A percentile compares a stretch with the other conserved stretches of the same genome.
phyloP scores from a whole-genome alignment of 2,329 filamentous ascomycete species.

The Pseudogymnoascus sp. region DNA sequence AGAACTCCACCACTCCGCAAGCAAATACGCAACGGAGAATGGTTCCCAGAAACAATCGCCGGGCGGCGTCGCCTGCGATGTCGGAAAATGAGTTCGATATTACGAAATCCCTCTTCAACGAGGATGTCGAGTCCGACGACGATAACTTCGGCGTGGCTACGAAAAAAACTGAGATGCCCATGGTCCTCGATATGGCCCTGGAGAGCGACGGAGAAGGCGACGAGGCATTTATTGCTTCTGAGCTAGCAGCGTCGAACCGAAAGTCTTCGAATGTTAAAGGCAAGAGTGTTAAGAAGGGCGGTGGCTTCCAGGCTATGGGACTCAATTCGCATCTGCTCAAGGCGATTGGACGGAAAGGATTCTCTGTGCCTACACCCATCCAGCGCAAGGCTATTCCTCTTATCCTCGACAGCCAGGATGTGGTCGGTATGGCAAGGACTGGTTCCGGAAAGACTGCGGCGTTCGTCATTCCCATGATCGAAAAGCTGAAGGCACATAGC shows the following conservation, averaged over 20 bases:
- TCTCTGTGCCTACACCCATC: constrained; percentile 92
- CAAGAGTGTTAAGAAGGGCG: constrained; percentile 84
- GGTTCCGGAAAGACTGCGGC: constrained; percentile 97
- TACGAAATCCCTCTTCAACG: constrained; percentile 65
- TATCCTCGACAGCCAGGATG: constrained; percentile 81
- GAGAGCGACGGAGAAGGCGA: constrained; percentile 60
- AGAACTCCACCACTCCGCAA: constrained; percentile 8
- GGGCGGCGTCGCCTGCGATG: constrained; percentile 69
- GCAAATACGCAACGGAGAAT: constrained; percentile 8
- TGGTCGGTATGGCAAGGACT: constrained; percentile 99
- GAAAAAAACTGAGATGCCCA: constrained; percentile 25
- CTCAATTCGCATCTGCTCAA: constrained; percentile 78
- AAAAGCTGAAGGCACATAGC: constrained; percentile 83
- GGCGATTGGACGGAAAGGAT: constrained; percentile 88
- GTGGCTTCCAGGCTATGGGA: constrained; percentile 94
- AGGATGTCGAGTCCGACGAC: constrained; percentile 45
- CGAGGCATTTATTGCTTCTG: constrained; percentile 82
- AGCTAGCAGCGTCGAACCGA: constrained; percentile 80
- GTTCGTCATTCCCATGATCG: constrained; percentile 97
- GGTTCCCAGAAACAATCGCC: constrained; percentile 33
- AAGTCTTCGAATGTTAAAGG: constrained; percentile 78
- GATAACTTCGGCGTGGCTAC: constrained; percentile 30
- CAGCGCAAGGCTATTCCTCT: constrained; percentile 94
- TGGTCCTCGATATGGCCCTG: constrained; percentile 50
- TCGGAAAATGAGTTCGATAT: constrained; percentile 95